Percentiles rank a stretch among this genome's conserved stretches.
These are phyloP conservation scores for Plasmodium chabaudi DNA, from an alignment of 169 alveolate species.

Conservation along the genomic window DNA sequence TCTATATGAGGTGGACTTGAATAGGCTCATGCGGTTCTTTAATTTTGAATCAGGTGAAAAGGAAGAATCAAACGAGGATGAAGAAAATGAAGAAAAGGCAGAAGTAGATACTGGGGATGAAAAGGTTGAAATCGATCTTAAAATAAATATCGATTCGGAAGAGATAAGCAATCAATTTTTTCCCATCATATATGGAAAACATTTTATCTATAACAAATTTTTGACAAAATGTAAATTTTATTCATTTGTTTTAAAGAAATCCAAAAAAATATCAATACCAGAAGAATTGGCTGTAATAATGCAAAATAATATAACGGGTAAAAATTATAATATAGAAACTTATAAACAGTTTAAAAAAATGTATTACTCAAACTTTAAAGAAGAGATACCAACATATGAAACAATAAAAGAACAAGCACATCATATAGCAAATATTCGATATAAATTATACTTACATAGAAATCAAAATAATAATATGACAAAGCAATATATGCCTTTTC, in stretches of 20 bases:
- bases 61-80: background rate
- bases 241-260: slow-evolving; percentile 34
- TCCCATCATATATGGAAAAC: slow-evolving; percentile 44
- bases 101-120: background rate
- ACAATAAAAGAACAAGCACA: slow-evolving; percentile 34
- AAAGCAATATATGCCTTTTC: slow-evolving; percentile 21
- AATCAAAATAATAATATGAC: background rate
- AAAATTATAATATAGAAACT: slow-evolving; percentile 16
- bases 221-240: slow-evolving; percentile 31
- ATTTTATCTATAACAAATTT: slow-evolving; percentile 29
- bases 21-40: background rate
- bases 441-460: slow-evolving; percentile 20
- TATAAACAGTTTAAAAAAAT: slow-evolving; percentile 18
- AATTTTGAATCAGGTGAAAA: background rate
- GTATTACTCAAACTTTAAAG: slow-evolving; percentile 15
- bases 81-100: background rate
- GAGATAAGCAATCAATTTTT: background rate
- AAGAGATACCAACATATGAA: background rate
- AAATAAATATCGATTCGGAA: background rate
- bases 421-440: slow-evolving; percentile 32
- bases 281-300: slow-evolving; percentile 34
- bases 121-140: background rate
- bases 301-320: slow-evolving; percentile 9
- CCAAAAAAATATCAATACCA: slow-evolving; percentile 20
- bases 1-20: slow-evolving; percentile 3